Base-by-base conservation (phyloP, 352 stramenopile genomes). In the Halophytophthora polymorphica region DNA sequence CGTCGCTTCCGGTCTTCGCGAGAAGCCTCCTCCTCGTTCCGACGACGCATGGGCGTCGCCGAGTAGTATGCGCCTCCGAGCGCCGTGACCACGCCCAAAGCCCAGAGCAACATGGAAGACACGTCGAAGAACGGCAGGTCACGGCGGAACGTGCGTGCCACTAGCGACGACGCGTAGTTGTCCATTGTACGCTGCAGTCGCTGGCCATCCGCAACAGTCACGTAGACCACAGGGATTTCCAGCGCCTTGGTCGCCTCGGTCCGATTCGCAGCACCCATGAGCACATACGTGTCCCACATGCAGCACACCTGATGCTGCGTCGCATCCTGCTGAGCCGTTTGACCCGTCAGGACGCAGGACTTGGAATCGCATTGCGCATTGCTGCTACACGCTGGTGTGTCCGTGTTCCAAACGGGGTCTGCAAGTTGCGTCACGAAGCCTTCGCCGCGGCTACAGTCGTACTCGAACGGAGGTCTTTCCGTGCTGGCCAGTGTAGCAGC, bases 261-360 rank as follows among this genome's bases (percentile, higher is more conserved):
- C 21, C 46, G 56, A 51, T 90, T 90, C 18, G 61, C 61, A 10
- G 45, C 72, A 23, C 82, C 82, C 77, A 93, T 89, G 56, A 90
- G 71, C 37, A 93, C 59, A 35, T 80, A 69, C 22, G 78, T 93
- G 54, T 93, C 79, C 77, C 77, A 89, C 53, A 90, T 66, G 53
- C 77, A 93, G 64, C 82, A 92, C 1, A 90, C 52, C 41, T 92
- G 74, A 44, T 84, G 63, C 17, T 57, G 64, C 40, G 28, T 53
- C 7, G 47, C 56, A 12, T 46, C 34, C 0, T 56, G 17, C 2
- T 56, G 28, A 21, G 61, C 55, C 1, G 69, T 42, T n/a, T 49
- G 33, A 1, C 73, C 81, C 19, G 81, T 92, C 17, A 79, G 56
- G 17, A 92, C 67, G 54, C 81, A 92, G 25, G 69, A 75, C 11